Evolutionary conservation across 2,329 filamentous ascomycete species (phyloP), one percentile per base, ranked within the genome.

Genomic region (Malbranchea cinnamomea): DNA sequence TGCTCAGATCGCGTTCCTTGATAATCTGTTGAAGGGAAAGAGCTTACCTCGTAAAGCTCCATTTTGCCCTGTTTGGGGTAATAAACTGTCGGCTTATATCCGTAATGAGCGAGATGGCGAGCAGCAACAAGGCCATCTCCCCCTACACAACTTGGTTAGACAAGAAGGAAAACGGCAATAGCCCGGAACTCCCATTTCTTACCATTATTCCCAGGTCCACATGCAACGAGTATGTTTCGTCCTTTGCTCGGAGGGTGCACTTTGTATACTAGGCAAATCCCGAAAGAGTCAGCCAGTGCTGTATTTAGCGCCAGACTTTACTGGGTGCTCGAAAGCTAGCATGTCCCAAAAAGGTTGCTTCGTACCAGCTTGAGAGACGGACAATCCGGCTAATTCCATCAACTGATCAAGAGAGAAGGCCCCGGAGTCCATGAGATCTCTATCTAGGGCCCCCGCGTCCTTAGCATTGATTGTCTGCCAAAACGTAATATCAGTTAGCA

Each of bases 51-150:
- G 49, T 93, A 95, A 3, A 95, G 65, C 28, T 93, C 84, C 41
- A 84, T 87, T 50, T 87, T 89, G 52, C 77, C 76, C 32, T 82
- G 72, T 55, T 95, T 95, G 1, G 89, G 89, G 48, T 92, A 95
- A 61, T 89, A 95, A 25, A 98, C 65, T 6, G 73, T 78, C 3
- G 87, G 85, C 14, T 71, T 69, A 57, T 95, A 98, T 37, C 89
- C 87, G 51, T 91, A 95, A 49, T 93, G 80, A 50, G 72, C 74
- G 4, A 98, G 68, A 55, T 98, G 89, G 15, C 89, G 75, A 31
- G 89, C 89, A 27, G 87, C 85, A 16, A 98, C 89, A 3, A 98
- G 71, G 2, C 89, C 89, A 54, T 98, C 89, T 21, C 89, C 89
- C 38, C 89, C 82, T 85, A 19, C 19, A 9, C 15, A 20, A n/a